phyloP scores from a whole-genome alignment of 805 yeast species.

The Saccharomycopsis sp. region DNA sequence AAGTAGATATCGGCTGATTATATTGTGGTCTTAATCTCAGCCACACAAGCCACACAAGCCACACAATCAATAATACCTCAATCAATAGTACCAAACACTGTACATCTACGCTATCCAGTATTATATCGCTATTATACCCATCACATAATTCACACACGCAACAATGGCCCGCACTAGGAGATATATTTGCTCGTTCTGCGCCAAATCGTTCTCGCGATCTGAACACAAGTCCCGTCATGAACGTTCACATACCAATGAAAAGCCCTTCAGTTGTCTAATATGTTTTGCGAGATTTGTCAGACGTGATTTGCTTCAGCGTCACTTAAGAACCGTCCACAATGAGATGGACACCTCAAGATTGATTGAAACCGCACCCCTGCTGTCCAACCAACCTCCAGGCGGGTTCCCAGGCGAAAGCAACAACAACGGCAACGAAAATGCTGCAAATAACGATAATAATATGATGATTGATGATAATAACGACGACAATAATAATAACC shows the following conservation, averaged over 20 bases:
- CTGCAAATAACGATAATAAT: not conserved
- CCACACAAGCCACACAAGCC: too few species aligned
- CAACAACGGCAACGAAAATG: not conserved
- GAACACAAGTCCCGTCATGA: constrained; percentile 78
- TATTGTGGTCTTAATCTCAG: too few species aligned
- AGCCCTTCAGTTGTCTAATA: constrained; percentile 68
- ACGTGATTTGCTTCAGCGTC: constrained; percentile 70
- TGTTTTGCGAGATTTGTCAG: constrained; percentile 72
- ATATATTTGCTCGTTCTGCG: constrained; percentile 73
- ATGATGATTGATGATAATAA: constrained; percentile 2
- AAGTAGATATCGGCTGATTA: too few species aligned
- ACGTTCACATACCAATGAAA: constrained; percentile 71
- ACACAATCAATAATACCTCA: too few species aligned
- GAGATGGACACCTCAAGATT: constrained; percentile 18
- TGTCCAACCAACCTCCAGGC: constrained; percentile 2
- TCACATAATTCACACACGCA: not conserved
- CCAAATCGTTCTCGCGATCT: constrained; percentile 70
- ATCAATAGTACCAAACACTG: too few species aligned
- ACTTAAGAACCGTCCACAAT: constrained; percentile 67
- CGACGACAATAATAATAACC: constrained; percentile 17
- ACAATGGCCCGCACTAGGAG: constrained; percentile 44
- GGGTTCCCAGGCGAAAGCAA: not conserved
- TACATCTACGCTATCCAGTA: too few species aligned
- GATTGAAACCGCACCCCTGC: constrained; percentile 9
- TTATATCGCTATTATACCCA: too few species aligned